Conservation (phyloP, 208 protist genomes). For the Trypanosoma rangeli region DNA sequence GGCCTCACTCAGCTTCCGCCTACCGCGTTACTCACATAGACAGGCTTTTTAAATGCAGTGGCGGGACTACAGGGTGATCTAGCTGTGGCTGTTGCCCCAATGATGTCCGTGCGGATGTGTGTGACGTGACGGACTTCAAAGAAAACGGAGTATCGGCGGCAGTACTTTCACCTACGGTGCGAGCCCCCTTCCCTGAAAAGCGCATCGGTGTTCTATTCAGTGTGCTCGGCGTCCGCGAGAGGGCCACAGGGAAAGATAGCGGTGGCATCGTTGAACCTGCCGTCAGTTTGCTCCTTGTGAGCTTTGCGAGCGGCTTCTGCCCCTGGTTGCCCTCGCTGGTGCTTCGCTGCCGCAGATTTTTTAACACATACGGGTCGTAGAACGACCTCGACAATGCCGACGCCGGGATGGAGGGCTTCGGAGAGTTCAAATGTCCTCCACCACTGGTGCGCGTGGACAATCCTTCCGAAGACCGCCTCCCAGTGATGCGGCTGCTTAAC, state of each 20-base stretch:
- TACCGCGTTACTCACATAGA: not conserved
- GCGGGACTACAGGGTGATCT: not conserved
- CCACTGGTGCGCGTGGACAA: not conserved
- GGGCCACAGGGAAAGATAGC: not conserved
- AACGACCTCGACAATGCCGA: conserved; percentile 25
- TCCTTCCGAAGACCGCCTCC: not conserved
- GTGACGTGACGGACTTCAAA: not conserved
- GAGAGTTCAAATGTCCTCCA: not conserved
- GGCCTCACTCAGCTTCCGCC: not conserved
- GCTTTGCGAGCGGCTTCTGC: not conserved
- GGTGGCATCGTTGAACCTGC: not conserved
- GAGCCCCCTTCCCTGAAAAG: not conserved
- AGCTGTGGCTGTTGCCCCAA: not conserved
- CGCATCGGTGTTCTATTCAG: not conserved
- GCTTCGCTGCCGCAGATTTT: conserved; percentile 47
- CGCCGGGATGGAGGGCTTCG: not conserved
- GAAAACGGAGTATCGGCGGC: not conserved
- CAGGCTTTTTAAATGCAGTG: not conserved
- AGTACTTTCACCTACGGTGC: not conserved
- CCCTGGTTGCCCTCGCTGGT: conserved; percentile 34
- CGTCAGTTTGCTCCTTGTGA: not conserved
- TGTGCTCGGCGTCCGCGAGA: conserved; percentile 1
- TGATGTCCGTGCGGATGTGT: not conserved
- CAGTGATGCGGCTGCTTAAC: conserved; percentile 13
- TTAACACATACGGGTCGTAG: conserved; percentile 44